Evolutionary conservation across 768 basidiomycete species (phyloP), one percentile per base, ranked within the genome.

Genomic region (Cubamyces sp.): DNA sequence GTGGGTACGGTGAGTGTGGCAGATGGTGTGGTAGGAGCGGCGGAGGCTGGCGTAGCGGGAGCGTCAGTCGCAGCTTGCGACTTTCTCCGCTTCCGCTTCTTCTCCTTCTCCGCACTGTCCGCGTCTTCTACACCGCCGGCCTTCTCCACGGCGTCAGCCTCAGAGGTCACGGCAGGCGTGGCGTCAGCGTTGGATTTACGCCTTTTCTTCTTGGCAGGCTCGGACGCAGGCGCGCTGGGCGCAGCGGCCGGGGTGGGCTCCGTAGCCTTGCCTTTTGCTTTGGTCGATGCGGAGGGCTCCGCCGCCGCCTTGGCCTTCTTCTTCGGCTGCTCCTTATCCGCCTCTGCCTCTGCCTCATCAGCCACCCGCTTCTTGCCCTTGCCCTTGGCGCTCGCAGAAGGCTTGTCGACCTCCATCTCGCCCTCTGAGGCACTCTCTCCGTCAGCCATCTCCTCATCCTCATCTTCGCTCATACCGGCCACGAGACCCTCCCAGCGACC

Each of bases 401-500:
- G 39, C 54, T 39, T 28, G 12, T 58, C 65, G 0, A 62, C 71
- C n/a, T 69, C 68, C 37, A 64, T 72, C n/a, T 64, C 73, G 16
- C 70, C 64, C 23, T 63, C 68, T 7, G 64, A 64, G 15, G 39
- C 43, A 30, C 57, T 53, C 51, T 53, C 73, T 57, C 39, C 60
- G 59, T 50, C 69, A 0, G 70, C 75, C 21, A 70, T 65, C 61
- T 66, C 68, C 19, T 39, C 65, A 5, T 67, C 73, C 28, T 71
- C 74, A 2, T 69, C 61, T 41, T 64, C 72, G 12, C 55, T 58
- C 64, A 46, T 61, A 56, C 41, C 68, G 0, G 71, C 74, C 8
- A 70, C 71, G 28, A 85, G 68, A 0, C 82, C 84, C 47, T 81
- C 78, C 86, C 89, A 92, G 26, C 88, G 77, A 6, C 83, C 85